Conservation (phyloP, 768 basidiomycete genomes). For the Baorangia bicolor region DNA sequence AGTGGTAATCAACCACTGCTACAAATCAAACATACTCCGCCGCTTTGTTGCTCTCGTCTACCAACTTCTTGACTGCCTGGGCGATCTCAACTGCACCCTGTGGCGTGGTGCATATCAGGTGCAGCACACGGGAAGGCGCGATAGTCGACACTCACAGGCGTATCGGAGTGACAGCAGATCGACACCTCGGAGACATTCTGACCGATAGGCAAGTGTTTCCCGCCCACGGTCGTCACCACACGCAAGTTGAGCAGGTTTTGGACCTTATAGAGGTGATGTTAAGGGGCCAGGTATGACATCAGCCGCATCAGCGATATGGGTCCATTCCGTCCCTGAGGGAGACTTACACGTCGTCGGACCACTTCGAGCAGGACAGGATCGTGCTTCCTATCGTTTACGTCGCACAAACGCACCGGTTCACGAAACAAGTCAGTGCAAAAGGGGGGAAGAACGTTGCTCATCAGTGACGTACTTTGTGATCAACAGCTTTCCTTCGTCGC, state of each 20-base stretch:
- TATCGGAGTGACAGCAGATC: constrained; percentile 67
- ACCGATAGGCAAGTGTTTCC: constrained; percentile 42
- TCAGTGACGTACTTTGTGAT: constrained; percentile 49
- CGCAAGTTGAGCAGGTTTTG: constrained; percentile 42
- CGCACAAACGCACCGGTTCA: not conserved
- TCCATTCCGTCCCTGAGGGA: not conserved
- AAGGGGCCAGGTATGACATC: not conserved
- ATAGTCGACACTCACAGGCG: constrained; percentile 43
- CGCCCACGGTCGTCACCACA: constrained; percentile 48
- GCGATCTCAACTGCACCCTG: constrained; percentile 57
- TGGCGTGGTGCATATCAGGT: not conserved
- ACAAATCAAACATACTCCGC: constrained; percentile 29
- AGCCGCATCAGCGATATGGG: not conserved
- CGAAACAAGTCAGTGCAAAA: not conserved
- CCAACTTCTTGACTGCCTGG: constrained; percentile 49
- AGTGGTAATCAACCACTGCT: too few species aligned
- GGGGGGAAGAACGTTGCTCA: too few species aligned
- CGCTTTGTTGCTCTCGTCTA: constrained; percentile 50
- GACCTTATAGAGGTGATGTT: constrained; percentile 35
- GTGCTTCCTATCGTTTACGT: constrained; percentile 43
- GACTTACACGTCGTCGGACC: constrained; percentile 44
- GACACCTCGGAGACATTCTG: constrained; percentile 49
- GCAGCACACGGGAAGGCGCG: not conserved
- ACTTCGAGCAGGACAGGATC: constrained; percentile 43
- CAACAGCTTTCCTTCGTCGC: constrained; percentile 51